These are phyloP conservation scores for Chlorella sp. DNA, from an alignment of 139 green algal genomes.

Conservation along the genomic window DNA sequence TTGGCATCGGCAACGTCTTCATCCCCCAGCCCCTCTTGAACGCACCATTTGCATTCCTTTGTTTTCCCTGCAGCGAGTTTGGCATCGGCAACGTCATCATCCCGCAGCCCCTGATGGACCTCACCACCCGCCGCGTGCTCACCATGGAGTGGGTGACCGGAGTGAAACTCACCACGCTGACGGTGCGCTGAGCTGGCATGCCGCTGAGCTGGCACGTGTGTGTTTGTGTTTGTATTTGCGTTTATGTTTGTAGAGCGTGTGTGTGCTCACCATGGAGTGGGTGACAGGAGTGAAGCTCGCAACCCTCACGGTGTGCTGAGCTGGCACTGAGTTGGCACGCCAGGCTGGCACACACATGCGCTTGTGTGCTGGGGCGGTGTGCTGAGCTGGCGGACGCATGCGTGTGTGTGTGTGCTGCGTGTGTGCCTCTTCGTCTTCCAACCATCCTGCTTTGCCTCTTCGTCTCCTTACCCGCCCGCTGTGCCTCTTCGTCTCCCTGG, in stretches of 20 bases:
- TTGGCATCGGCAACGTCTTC: constrained; percentile 61
- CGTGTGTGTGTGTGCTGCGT: too few species aligned
- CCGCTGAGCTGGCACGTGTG: not conserved
- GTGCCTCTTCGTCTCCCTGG: not conserved
- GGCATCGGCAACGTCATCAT: constrained; percentile 65
- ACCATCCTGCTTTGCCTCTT: too few species aligned
- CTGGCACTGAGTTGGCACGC: too few species aligned
- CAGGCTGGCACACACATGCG: too few species aligned
- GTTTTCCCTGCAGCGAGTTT: constrained; percentile 50
- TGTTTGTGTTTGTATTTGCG: not conserved
- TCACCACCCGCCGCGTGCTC: constrained; percentile 76
- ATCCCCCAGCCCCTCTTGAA: constrained; percentile 74
- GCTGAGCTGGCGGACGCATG: too few species aligned
- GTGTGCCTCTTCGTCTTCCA: not conserved
- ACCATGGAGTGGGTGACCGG: constrained; percentile 93
- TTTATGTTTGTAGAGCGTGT: not conserved
- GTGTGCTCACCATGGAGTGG: too few species aligned
- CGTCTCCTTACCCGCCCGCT: not conserved
- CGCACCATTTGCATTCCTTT: too few species aligned
- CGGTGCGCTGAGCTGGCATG: not conserved
- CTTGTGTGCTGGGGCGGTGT: too few species aligned
- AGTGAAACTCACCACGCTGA: constrained; percentile 88
- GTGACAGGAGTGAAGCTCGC: too few species aligned
- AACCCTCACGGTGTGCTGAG: too few species aligned
- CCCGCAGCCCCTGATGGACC: constrained; percentile 65